Conservation (phyloP, 345 rosid species). For the Gossypium thurberi region DNA sequence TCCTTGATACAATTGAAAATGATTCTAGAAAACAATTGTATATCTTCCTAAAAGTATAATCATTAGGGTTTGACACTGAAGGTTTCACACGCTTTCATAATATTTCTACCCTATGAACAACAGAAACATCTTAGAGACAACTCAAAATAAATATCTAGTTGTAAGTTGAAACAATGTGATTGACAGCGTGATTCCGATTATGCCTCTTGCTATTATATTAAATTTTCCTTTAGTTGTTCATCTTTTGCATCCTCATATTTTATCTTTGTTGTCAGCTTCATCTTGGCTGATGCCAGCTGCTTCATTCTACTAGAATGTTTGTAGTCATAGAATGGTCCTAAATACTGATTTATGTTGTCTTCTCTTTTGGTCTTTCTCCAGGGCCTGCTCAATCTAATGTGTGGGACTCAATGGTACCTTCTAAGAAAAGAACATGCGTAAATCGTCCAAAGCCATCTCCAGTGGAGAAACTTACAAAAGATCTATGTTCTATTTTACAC, state of each 20-base stretch:
- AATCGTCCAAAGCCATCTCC: conserved; percentile 77
- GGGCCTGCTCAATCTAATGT: conserved; percentile 83
- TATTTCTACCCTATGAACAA: background rate
- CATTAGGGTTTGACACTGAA: background rate
- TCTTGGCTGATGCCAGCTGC: background rate
- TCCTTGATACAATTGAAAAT: background rate
- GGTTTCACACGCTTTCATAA: background rate
- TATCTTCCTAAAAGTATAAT: background rate
- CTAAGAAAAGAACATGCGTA: conserved; percentile 82
- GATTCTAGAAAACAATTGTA: background rate
- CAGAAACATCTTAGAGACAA: background rate
- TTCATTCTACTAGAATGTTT: background rate
- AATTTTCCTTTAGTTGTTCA: background rate
- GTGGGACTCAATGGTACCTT: conserved; percentile 87
- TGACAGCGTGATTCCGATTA: background rate
- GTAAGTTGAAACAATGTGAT: background rate
- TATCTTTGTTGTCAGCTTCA: background rate
- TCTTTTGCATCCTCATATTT: background rate
- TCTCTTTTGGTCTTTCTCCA: conserved; percentile 24
- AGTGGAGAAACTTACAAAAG: conserved; percentile 89
- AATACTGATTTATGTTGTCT: conserved; percentile 3
- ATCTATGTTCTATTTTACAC: conserved; percentile 71
- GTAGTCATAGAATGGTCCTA: background rate
- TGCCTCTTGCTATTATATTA: background rate
- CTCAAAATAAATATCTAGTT: background rate